Conservation (phyloP, 306 rosid species). For the Ceratonia siliqua region DNA sequence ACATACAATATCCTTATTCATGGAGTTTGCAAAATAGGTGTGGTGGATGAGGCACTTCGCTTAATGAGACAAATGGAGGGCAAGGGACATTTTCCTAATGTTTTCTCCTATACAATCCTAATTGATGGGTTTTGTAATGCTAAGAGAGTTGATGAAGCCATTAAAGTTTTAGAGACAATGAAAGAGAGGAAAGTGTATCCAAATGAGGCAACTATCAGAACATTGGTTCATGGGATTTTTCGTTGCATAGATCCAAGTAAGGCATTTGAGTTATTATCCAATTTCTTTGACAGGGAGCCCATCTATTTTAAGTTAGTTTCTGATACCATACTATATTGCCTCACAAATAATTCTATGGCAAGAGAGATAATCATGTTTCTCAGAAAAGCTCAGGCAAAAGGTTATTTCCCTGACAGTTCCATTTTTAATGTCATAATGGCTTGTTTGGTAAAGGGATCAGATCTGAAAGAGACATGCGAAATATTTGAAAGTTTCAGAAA, state of each 20-base stretch:
- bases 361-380: conserved; percentile 55
- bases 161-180: conserved; percentile 65
- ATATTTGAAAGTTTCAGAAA: conserved; percentile 52
- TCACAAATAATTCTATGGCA: conserved; percentile 56
- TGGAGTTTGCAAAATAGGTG: conserved; percentile 78
- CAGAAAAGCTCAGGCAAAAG: conserved; percentile 46
- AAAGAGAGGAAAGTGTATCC: conserved; percentile 58
- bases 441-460: conserved; percentile 65
- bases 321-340: conserved; percentile 68
- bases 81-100: conserved; percentile 68
- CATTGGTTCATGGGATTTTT: conserved; percentile 78
- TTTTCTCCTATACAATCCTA: conserved; percentile 70
- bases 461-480: conserved; percentile 47
- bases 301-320: conserved; percentile 55
- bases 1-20: conserved; percentile 81
- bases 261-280: conserved; percentile 59
- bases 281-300: conserved; percentile 51
- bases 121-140: conserved; percentile 83
- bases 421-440: conserved; percentile 58
- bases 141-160: conserved; percentile 72
- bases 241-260: conserved; percentile 56
- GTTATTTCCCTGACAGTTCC: conserved; percentile 63
- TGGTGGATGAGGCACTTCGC: conserved; percentile 85
- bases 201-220: conserved; percentile 75
- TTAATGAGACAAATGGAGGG: conserved; percentile 75